Evolutionary conservation across 1,284 basidiomycete genomes (phyloP).

Genomic region (Apiotrichum akiyoshidainum): DNA sequence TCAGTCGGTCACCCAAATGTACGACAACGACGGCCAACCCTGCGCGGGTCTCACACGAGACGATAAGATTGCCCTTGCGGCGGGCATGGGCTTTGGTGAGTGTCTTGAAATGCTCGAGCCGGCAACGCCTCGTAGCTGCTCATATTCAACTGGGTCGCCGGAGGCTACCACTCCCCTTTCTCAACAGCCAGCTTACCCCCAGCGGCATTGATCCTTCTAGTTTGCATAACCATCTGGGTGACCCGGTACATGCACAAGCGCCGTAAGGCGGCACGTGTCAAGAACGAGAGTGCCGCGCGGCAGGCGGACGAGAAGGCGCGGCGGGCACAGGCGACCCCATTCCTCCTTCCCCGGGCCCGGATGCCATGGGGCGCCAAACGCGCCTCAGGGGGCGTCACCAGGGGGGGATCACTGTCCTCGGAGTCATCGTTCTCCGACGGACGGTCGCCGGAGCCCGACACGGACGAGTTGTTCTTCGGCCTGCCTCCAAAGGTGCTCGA

Average conservation of each 20-base stretch:
- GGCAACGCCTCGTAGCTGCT: too few relatives aligned
- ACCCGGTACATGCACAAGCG: slow-evolving; percentile 2
- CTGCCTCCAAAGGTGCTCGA: too few relatives aligned
- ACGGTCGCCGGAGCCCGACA: too few relatives aligned
- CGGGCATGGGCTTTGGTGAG: slow-evolving; percentile 29
- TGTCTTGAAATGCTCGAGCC: too few relatives aligned
- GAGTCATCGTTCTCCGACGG: background rate
- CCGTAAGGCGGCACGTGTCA: slow-evolving; percentile 1
- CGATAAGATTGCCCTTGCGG: slow-evolving; percentile 27
- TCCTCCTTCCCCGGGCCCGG: background rate
- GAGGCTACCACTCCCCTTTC: too few relatives aligned
- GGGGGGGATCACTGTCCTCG: too few relatives aligned
- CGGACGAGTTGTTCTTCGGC: background rate
- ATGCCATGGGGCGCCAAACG: background rate
- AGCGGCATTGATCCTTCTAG: slow-evolving; percentile 14
- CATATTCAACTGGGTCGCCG: too few relatives aligned
- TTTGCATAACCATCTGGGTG: slow-evolving; percentile 4
- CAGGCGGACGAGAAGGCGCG: background rate
- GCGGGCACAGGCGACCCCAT: background rate
- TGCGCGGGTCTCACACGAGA: background rate
- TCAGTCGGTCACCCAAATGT: too few relatives aligned
- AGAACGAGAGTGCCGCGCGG: slow-evolving; percentile 4
- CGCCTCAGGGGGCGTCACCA: background rate
- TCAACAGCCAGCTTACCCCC: background rate
- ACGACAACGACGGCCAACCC: too few relatives aligned